Conservation (phyloP, 2,329 filamentous ascomycete species). For the Trichoderma arundinaceum region DNA sequence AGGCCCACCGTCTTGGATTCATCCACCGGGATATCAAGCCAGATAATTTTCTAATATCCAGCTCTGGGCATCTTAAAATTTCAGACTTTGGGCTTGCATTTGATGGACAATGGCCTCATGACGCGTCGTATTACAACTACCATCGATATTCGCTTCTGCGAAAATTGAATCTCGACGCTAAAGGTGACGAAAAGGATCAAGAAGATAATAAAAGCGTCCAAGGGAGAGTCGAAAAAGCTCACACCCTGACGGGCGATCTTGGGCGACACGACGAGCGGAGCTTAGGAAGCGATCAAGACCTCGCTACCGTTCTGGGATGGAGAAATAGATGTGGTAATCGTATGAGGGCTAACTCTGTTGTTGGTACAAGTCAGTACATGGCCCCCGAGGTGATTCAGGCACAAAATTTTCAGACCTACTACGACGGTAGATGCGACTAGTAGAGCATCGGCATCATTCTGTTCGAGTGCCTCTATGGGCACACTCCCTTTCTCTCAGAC, state of each 20-base stretch:
- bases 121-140: slow-evolving; percentile 82
- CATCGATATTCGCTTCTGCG: slow-evolving; percentile 79
- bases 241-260: slow-evolving; percentile 41
- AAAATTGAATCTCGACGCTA: slow-evolving; percentile 74
- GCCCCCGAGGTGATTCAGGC: slow-evolving; percentile 83
- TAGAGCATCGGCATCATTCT: slow-evolving; percentile 96
- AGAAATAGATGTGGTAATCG: slow-evolving; percentile 72
- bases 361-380: slow-evolving; percentile 98
- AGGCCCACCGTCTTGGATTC: slow-evolving; percentile 84
- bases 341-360: slow-evolving; percentile 79
- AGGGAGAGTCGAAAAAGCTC: slow-evolving; percentile 44
- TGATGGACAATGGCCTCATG: slow-evolving; percentile 93
- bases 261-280: slow-evolving; percentile 45
- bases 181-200: slow-evolving; percentile 75
- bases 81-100: slow-evolving; percentile 97
- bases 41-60: slow-evolving; percentile 92
- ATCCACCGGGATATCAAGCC: slow-evolving; percentile 97
- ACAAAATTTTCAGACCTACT: slow-evolving; percentile 63
- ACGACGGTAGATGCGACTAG: slow-evolving; percentile 95
- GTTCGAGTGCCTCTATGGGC: slow-evolving; percentile 92
- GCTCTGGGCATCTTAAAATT: slow-evolving; percentile 89
- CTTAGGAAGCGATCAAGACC: slow-evolving; percentile 38
- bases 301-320: slow-evolving; percentile 65
- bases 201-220: slow-evolving; percentile 54
- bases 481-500: slow-evolving; percentile 85